These are phyloP conservation scores for Trichoderma koningii DNA, from an alignment of 2,329 filamentous ascomycete genomes.

Conservation along the genomic window DNA sequence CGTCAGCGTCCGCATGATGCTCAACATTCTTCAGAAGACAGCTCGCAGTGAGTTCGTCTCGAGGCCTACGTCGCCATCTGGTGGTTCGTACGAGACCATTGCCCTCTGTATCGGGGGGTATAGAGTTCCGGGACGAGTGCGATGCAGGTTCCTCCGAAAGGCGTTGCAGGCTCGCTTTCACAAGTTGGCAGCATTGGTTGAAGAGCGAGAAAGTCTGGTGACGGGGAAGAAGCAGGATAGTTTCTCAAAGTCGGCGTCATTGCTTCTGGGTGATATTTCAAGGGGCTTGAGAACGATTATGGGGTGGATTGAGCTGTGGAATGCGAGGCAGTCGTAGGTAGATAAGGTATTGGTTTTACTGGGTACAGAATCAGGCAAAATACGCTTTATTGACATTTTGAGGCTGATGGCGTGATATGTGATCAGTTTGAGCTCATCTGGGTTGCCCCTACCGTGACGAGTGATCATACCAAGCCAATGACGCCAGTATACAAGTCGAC, in stretches of 20 bases:
- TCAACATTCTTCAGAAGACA: slow-evolving; percentile 24
- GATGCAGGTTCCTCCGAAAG: slow-evolving; percentile 15
- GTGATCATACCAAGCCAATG: no score
- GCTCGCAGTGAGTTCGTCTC: slow-evolving; percentile 15
- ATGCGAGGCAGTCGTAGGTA: slow-evolving; percentile 14
- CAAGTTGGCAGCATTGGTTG: slow-evolving; percentile 1
- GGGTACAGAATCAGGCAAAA: no score
- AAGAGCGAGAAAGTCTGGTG: slow-evolving; percentile 11
- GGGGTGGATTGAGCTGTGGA: slow-evolving; percentile 25
- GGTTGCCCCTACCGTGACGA: background rate
- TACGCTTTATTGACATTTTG: no score
- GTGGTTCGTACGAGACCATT: background rate
- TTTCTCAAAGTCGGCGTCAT: slow-evolving; percentile 11
- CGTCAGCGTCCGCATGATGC: slow-evolving; percentile 21
- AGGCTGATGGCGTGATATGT: slow-evolving; percentile 1
- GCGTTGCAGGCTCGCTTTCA: slow-evolving; percentile 18
- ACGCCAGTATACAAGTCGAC: no score
- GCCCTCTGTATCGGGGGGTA: slow-evolving; percentile 16
- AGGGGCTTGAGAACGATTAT: slow-evolving; percentile 15
- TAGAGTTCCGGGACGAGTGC: background rate
- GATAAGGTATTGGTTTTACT: background rate
- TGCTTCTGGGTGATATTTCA: slow-evolving; percentile 15
- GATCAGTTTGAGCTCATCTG: background rate
- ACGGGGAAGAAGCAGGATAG: slow-evolving; percentile 9
- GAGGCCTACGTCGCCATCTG: background rate